These are phyloP conservation scores for Rhododendron kiyosumense DNA, from an alignment of 148 eudicot species.

Conservation along the genomic window DNA sequence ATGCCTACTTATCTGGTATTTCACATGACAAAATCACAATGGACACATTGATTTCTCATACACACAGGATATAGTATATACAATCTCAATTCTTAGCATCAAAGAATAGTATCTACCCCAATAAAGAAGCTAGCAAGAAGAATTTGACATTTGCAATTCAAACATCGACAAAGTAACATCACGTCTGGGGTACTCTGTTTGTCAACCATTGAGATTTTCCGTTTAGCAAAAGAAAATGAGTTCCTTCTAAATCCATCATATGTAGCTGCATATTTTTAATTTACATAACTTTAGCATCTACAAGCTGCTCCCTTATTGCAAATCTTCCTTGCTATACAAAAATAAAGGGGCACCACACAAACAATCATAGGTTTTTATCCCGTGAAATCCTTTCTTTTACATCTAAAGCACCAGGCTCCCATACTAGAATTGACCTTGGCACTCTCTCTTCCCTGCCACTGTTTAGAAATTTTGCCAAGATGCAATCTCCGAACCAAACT, in stretches of 20 bases:
- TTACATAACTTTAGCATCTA: not conserved
- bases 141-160: not conserved
- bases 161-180: not conserved
- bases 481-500: not conserved
- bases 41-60: not conserved
- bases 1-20: not conserved
- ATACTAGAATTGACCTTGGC: not conserved
- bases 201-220: not conserved
- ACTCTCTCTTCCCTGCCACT: not conserved
- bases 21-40: not conserved
- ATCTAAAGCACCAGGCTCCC: not conserved
- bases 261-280: not conserved
- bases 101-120: not conserved
- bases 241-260: not conserved
- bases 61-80: not conserved
- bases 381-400: not conserved
- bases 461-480: not conserved
- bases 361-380: not conserved
- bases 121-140: not conserved
- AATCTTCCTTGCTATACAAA: not conserved
- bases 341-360: not conserved
- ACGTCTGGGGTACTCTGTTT: not conserved
- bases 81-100: not conserved
- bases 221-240: not conserved
- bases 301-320: not conserved